Evolutionary conservation across 306 rosid species (phyloP), one percentile per base, ranked within the genome.

Genomic region (Ziziphus jujuba): DNA sequence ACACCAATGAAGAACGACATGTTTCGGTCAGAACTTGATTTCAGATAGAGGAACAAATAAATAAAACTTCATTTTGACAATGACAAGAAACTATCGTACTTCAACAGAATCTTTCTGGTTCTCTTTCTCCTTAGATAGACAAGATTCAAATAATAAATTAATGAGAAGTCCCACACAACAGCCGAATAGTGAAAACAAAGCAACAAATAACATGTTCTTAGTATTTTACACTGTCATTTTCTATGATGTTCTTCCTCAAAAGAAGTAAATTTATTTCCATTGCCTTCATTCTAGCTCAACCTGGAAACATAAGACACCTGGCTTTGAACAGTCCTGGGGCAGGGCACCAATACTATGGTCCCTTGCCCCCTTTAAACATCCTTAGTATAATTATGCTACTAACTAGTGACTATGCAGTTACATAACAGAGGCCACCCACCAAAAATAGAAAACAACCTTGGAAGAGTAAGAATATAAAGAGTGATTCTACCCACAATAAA

Each of bases 1-100:
- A 67, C 55, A 75, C 59, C 79, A 67, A 74, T 33, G 24, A 62
- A 52, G 55, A 79, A 63, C 22, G 33, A 66, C 66, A 53, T 35
- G 7, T 28, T 71, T 66, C 53, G 64, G 17, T 69, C 58, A 73
- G 43, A 70, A 51, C 66, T 71, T 63, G 48, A 71, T 56, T 66
- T 23, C 36, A 38, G 23, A 28, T 60, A 33, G 31, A 70, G 22
- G 24, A 51, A 36, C 7, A 54, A 24, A 34, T 33, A 28, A 33
- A 43, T 43, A 54, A 23, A 63, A 79, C 63, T 62, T 56, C 38
- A 61, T 25, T 22, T 16, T 57, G 53, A 70, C 52, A 75, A 62
- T 34, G 28, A 67, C 16, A 19, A 65, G 48, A 40, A 62, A 63
- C 74, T 36, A 22, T 56, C 14, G 16, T 35, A 50, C 44, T 31